These are phyloP conservation scores for Fusarium illudens DNA, from an alignment of 2,329 filamentous ascomycete species.

Conservation along the genomic window DNA sequence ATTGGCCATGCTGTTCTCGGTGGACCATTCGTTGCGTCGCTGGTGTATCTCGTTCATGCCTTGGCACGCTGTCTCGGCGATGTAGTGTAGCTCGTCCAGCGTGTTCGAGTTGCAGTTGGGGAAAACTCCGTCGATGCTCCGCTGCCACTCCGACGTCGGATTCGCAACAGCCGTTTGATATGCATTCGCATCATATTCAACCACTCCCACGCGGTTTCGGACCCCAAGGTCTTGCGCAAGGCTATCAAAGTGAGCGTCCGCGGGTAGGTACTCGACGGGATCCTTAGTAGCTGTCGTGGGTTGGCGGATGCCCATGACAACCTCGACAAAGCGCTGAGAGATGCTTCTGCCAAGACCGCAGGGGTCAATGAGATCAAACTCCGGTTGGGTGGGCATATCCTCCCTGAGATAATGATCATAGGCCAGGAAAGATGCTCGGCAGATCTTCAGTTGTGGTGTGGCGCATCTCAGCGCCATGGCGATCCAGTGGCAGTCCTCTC, in stretches of 20 bases:
- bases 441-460: conserved; percentile 49
- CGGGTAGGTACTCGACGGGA: conserved; percentile 47
- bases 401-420: conserved; percentile 53
- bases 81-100: conserved; percentile 54
- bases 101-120: conserved; percentile 55
- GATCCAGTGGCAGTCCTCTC: conserved; percentile 51
- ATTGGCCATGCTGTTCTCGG: conserved; percentile 42
- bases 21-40: conserved; percentile 43
- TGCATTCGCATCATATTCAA: conserved; percentile 50
- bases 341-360: conserved; percentile 51
- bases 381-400: conserved; percentile 40
- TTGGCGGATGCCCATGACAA: conserved; percentile 52
- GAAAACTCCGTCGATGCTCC: conserved; percentile 55
- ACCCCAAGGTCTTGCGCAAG: conserved; percentile 38
- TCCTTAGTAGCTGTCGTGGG: conserved; percentile 46
- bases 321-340: conserved; percentile 58
- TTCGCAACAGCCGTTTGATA: conserved; percentile 51
- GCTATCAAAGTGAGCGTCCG: conserved; percentile 39
- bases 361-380: conserved; percentile 55
- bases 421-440: conserved; percentile 54
- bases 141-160: conserved; percentile 53
- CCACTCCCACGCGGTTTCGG: conserved; percentile 41
- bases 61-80: conserved; percentile 54
- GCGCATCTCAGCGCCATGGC: conserved; percentile 52
- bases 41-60: conserved; percentile 56